phyloP scores from a whole-genome alignment of 768 basidiomycete genomes.

The Gyrodon lividus region DNA sequence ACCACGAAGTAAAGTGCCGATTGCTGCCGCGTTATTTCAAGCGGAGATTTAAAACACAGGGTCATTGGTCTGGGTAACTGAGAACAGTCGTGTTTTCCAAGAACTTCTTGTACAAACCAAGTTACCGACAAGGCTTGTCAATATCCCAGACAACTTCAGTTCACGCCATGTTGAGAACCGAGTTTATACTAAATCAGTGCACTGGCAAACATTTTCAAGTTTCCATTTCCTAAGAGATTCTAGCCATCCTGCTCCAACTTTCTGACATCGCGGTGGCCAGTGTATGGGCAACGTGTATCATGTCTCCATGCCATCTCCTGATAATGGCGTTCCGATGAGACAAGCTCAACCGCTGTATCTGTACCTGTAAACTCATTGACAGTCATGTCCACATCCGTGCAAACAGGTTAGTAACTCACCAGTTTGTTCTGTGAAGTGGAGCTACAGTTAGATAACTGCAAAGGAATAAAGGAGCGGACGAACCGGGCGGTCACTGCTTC shows the following conservation, averaged over 20 bases:
- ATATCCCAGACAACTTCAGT: no score
- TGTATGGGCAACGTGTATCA: background rate
- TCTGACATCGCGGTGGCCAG: no score
- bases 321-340: background rate
- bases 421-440: slow-evolving; percentile 25
- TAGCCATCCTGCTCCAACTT: no score
- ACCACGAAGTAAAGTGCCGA: slow-evolving; percentile 5
- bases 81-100: no score
- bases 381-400: background rate
- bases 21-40: slow-evolving; percentile 8
- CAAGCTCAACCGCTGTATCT: slow-evolving; percentile 25
- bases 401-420: slow-evolving; percentile 13
- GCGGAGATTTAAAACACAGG: no score
- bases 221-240: no score
- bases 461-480: slow-evolving; percentile 2
- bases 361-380: slow-evolving; percentile 19
- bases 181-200: background rate
- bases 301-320: no score
- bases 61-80: no score
- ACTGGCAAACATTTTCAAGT: no score
- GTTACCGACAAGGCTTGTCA: no score
- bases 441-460: background rate
- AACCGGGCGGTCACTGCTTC: slow-evolving; percentile 85
- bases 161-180: no score
- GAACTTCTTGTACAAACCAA: no score